Evolutionary conservation across 2,329 filamentous ascomycete genomes (phyloP).

Genomic region (Penicillium thymicola): DNA sequence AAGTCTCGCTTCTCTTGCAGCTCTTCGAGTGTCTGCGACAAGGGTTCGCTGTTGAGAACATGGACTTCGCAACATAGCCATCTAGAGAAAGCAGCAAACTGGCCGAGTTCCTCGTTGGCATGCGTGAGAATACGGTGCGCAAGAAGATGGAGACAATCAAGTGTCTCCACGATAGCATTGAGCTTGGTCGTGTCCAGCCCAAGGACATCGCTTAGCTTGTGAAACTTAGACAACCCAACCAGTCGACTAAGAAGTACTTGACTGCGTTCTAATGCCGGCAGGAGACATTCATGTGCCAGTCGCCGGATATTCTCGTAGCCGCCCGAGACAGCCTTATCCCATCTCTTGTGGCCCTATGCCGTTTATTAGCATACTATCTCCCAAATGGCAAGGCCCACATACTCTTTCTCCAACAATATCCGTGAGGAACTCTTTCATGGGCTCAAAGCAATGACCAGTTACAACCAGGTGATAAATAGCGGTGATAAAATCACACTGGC

Average conservation of each 20-base stretch:
- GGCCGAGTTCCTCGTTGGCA: constrained; percentile 70
- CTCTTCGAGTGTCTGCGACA: constrained; percentile 62
- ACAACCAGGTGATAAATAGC: constrained; percentile 80
- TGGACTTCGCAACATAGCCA: constrained; percentile 87
- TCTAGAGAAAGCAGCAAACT: constrained; percentile 73
- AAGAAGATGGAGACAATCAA: constrained; percentile 72
- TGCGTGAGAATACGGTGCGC: constrained; percentile 69
- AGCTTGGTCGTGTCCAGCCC: constrained; percentile 65
- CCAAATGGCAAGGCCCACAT: constrained; percentile 29
- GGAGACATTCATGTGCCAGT: constrained; percentile 79
- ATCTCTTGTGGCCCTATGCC: constrained; percentile 78
- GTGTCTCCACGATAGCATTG: constrained; percentile 60
- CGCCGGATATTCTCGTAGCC: constrained; percentile 75
- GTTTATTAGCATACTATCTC: constrained; percentile 6
- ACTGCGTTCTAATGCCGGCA: constrained; percentile 82
- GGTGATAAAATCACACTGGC: constrained; percentile 64
- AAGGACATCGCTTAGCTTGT: constrained; percentile 63
- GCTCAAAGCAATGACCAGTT: constrained; percentile 73
- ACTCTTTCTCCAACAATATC: constrained; percentile 78
- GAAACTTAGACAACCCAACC: constrained; percentile 76
- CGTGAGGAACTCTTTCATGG: constrained; percentile 81
- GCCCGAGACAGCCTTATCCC: constrained; percentile 81
- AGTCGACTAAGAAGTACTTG: constrained; percentile 78
- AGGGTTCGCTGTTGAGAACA: constrained; percentile 63
- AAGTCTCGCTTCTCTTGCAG: constrained; percentile 72